These are phyloP conservation scores for Hygrophoropsis aurantiaca DNA, from an alignment of 768 basidiomycete genomes.

Conservation along the genomic window DNA sequence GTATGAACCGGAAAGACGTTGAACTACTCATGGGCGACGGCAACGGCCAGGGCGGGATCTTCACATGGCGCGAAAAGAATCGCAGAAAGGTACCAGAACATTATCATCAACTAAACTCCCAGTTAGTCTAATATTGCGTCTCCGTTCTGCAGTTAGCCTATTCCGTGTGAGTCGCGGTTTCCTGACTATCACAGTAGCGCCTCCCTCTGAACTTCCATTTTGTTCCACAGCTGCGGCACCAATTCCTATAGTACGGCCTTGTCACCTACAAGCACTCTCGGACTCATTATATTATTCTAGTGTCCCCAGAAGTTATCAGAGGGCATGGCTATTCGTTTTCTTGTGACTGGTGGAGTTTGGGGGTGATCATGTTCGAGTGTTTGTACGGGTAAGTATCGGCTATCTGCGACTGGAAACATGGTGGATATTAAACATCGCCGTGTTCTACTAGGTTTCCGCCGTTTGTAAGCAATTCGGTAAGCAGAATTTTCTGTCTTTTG, in stretches of 20 bases:
- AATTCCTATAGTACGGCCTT: conserved; percentile 77
- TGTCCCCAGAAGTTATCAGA: conserved; percentile 89
- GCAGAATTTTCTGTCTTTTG: conserved; percentile 22
- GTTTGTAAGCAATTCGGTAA: conserved; percentile 91
- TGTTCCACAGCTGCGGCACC: conserved; percentile 67
- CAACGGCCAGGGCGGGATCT: conserved; percentile 77
- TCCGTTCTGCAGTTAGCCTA: conserved; percentile 67
- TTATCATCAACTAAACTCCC: conserved; percentile 12
- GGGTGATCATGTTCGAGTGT: conserved; percentile 96
- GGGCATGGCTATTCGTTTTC: conserved; percentile 92
- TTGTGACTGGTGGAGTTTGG: conserved; percentile 98
- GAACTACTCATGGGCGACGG: conserved; percentile 84
- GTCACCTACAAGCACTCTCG: conserved; percentile 18
- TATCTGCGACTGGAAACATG: conserved; percentile 22
- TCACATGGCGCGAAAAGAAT: conserved; percentile 96
- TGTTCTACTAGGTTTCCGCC: conserved; percentile 73
- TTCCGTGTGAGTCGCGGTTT: conserved; percentile 65
- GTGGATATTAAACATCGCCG: conserved; percentile 17
- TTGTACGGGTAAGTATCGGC: conserved; percentile 73
- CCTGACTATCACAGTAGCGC: conserved; percentile 3
- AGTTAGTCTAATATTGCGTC: conserved; percentile 23
- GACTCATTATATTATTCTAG: conserved; percentile 40
- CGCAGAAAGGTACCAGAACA: conserved; percentile 73
- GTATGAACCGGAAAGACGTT: conserved; percentile 78
- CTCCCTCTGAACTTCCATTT: conserved; percentile 25